Conservation (phyloP, 75 land plant species). For the Cryptomeria japonica region DNA sequence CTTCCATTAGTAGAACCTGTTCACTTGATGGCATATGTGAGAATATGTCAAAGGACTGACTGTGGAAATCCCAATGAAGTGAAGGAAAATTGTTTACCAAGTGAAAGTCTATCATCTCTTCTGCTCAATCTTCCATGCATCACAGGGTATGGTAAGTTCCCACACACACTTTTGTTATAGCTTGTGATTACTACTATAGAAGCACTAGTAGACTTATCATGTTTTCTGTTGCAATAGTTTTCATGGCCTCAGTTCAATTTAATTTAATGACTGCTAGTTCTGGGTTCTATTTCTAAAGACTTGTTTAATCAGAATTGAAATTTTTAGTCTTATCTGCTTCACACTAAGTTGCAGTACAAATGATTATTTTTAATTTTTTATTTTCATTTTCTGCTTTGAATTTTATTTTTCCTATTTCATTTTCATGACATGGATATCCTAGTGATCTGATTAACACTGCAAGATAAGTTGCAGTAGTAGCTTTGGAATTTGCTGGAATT, state of each 20-base stretch:
- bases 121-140: constrained; percentile 89
- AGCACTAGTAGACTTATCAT: neutral
- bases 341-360: neutral
- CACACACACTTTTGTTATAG: neutral
- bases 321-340: neutral
- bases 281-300: neutral
- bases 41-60: constrained; percentile 40
- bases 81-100: constrained; percentile 16
- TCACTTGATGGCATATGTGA: constrained; percentile 62
- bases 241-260: too few species aligned
- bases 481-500: neutral
- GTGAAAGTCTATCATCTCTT: constrained; percentile 61
- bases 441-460: neutral
- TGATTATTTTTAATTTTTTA: neutral
- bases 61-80: constrained; percentile 73
- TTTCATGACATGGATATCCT: constrained; percentile 1
- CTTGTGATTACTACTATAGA: neutral
- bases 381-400: neutral
- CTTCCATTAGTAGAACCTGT: constrained; percentile 88
- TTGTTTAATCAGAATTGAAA: neutral
- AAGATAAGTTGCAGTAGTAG: neutral
- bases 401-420: neutral
- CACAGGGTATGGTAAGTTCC: constrained; percentile 94
- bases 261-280: neutral
- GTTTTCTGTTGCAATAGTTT: neutral